Evolutionary conservation across 768 basidiomycete genomes (phyloP).

Genomic region (Dendrothele bispora): DNA sequence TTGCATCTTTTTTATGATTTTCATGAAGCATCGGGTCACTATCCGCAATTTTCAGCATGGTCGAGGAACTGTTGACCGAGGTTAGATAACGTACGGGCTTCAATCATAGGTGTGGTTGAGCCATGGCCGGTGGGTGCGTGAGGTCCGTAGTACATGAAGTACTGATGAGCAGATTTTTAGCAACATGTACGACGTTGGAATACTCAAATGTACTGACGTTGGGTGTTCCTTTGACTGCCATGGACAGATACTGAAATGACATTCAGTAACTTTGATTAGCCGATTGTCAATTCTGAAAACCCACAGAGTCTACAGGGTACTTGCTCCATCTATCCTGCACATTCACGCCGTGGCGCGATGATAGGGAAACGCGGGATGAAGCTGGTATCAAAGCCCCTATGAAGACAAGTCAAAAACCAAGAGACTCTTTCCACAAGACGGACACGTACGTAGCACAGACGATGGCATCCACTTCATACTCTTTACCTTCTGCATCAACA

Average conservation of each 20-base stretch:
- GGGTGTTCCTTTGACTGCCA: conserved; percentile 20
- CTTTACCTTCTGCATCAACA: conserved; percentile 40
- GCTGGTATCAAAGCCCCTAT: conserved; percentile 23
- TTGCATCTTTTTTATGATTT: conserved; percentile 23
- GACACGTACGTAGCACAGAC: conserved; percentile 48
- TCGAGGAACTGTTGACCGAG: too few species aligned
- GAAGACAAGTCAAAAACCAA: background rate
- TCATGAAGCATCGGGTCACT: conserved; percentile 18
- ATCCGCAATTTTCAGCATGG: too few species aligned
- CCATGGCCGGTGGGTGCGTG: conserved; percentile 21
- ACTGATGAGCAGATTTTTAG: conserved; percentile 8
- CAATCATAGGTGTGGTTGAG: conserved; percentile 20
- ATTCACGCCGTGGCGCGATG: conserved; percentile 20
- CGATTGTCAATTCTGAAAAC: background rate
- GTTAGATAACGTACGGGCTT: conserved; percentile 16
- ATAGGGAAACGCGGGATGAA: conserved; percentile 22
- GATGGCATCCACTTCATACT: conserved; percentile 44
- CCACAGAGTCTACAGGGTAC: conserved; percentile 22
- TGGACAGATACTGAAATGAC: conserved; percentile 18
- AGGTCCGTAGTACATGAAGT: conserved; percentile 24
- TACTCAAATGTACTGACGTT: conserved; percentile 14
- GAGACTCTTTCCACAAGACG: background rate
- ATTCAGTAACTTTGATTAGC: background rate
- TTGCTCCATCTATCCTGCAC: conserved; percentile 21
- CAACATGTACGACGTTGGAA: background rate